Evolutionary conservation across 2,329 filamentous ascomycete species (phyloP).

Genomic region (Pseudonectria buxi): DNA sequence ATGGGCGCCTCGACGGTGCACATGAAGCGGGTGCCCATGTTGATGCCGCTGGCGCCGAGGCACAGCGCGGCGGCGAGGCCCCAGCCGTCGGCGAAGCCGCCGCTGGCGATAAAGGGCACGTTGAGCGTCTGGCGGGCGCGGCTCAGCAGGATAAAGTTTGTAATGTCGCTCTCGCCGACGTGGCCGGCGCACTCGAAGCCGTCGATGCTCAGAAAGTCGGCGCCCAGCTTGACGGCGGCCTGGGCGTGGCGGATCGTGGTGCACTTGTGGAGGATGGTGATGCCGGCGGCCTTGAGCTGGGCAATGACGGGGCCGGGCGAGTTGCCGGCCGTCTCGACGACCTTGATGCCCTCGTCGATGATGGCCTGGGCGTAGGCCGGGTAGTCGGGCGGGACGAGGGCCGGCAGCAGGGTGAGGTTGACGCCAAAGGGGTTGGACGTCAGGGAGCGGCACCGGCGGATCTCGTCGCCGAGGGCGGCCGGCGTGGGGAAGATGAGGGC

Average conservation of each 20-base stretch:
- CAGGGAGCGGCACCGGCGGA: conserved; percentile 75
- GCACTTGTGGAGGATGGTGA: conserved; percentile 90
- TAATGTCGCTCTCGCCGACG: conserved; percentile 81
- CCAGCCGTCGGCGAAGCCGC: conserved; percentile 91
- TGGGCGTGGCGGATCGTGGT: conserved; percentile 91
- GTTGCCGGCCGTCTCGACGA: conserved; percentile 92
- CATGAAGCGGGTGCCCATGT: conserved; percentile 99
- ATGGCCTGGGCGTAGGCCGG: conserved; percentile 83
- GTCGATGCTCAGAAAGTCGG: conserved; percentile 94
- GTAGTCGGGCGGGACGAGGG: conserved; percentile 88
- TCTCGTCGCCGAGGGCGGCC: conserved; percentile 88
- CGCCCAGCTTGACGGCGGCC: conserved; percentile 86
- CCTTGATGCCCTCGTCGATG: conserved; percentile 84
- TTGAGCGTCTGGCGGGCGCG: conserved; percentile 76
- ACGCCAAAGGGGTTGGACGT: conserved; percentile 80
- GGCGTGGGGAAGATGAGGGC: conserved; percentile 89
- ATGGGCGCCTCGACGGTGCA: conserved; percentile 90
- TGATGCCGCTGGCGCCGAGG: conserved; percentile 87
- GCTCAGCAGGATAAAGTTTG: conserved; percentile 82
- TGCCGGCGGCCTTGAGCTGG: conserved; percentile 73
- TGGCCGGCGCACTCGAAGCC: conserved; percentile 95
- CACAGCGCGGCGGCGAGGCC: conserved; percentile 86
- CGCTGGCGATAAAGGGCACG: conserved; percentile 90
- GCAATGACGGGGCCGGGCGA: conserved; percentile 81
- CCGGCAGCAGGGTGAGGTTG: conserved; percentile 89